phyloP scores from a whole-genome alignment of 805 yeast genomes.

The Pichia heedii region DNA sequence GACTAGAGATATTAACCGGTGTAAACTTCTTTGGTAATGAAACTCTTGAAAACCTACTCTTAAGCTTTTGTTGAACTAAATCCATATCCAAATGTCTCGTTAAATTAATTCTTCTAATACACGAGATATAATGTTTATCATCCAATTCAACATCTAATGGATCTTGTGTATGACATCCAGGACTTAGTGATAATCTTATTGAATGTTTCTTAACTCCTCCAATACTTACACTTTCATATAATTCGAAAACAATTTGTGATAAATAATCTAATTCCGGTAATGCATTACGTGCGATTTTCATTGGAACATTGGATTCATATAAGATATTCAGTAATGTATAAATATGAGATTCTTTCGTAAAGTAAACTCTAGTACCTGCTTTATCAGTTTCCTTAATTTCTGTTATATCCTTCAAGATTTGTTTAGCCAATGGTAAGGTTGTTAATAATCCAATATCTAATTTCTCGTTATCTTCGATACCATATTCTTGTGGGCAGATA shows the following conservation, averaged over 20 bases:
- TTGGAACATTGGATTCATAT: conserved; percentile 89
- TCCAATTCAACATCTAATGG: conserved; percentile 96
- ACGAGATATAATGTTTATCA: conserved; percentile 92
- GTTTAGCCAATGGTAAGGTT: conserved; percentile 86
- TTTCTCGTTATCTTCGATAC: conserved; percentile 91
- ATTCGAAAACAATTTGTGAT: conserved; percentile 88
- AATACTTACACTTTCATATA: conserved; percentile 68
- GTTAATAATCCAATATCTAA: conserved; percentile 93
- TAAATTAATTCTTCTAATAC: conserved; percentile 82
- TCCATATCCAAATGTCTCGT: conserved; percentile 93
- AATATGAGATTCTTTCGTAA: conserved; percentile 95
- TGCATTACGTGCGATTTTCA: conserved; percentile 90
- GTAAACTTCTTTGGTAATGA: conserved; percentile 85
- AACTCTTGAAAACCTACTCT: conserved; percentile 77
- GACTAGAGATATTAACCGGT: conserved; percentile 76
- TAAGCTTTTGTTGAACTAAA: conserved; percentile 71
- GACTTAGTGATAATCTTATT: conserved; percentile 83
- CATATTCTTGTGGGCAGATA: conserved; percentile 97
- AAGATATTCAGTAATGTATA: conserved; percentile 86
- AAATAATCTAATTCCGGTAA: conserved; percentile 93
- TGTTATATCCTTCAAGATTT: conserved; percentile 71
- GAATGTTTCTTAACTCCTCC: conserved; percentile 76
- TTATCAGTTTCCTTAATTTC: conserved; percentile 67
- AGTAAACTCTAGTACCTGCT: conserved; percentile 82
- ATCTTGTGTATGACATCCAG: conserved; percentile 97